A percentile compares a stretch with the other conserved stretches of the same genome.
These are phyloP conservation scores for Benincasa hispida DNA, from an alignment of 306 rosid species.

Conservation along the genomic window DNA sequence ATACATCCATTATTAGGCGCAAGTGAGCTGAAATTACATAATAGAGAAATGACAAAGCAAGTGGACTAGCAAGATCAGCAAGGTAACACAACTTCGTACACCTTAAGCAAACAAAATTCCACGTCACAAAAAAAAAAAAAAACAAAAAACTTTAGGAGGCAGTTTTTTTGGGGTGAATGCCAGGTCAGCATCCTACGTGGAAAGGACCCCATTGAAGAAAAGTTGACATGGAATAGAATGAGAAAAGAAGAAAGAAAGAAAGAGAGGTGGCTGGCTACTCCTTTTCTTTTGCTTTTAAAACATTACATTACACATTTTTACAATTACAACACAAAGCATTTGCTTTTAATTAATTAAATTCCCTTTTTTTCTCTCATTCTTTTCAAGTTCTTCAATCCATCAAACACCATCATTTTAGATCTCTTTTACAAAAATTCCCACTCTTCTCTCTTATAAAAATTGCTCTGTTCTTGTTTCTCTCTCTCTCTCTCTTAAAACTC, in stretches of 20 bases:
- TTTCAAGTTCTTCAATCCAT: slow-evolving; percentile 20
- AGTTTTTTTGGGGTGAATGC: slow-evolving; percentile 15
- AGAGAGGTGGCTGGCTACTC: slow-evolving; percentile 16
- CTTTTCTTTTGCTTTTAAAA: slow-evolving; percentile 27
- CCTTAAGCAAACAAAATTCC: not conserved
- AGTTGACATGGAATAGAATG: slow-evolving; percentile 17
- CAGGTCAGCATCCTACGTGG: slow-evolving; percentile 53
- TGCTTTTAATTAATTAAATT: slow-evolving; percentile 32
- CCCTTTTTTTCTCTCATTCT: slow-evolving; percentile 33
- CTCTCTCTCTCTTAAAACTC: not conserved
- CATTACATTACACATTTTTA: slow-evolving; percentile 3
- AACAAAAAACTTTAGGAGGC: not conserved
- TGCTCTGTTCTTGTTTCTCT: not conserved
- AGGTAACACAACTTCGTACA: slow-evolving; percentile 1
- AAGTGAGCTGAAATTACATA: not conserved
- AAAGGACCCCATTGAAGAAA: slow-evolving; percentile 15
- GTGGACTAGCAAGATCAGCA: not conserved
- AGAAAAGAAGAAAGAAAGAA: slow-evolving; percentile 16
- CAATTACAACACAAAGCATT: slow-evolving; percentile 21
- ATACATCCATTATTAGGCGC: not conserved
- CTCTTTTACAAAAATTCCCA: not conserved
- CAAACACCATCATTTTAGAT: not conserved
- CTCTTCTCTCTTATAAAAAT: not conserved
- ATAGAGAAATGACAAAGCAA: slow-evolving; percentile 2
- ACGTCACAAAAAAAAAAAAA: not conserved